phyloP scores from a whole-genome alignment of 495 filamentous ascomycete genomes.

The Tuber borchii region DNA sequence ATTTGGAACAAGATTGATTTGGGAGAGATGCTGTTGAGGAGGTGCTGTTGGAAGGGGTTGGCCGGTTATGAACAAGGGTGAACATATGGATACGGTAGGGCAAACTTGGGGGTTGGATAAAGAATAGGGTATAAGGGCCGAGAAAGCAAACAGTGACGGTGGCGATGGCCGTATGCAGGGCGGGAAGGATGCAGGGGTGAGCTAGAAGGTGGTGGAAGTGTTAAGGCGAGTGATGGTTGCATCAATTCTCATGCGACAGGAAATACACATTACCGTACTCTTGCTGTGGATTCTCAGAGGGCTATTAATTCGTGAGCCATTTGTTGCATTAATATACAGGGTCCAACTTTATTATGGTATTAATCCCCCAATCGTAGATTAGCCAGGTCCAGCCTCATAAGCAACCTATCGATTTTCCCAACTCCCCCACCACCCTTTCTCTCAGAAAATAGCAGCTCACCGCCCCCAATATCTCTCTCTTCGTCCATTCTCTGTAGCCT shows the following conservation, averaged over 20 bases:
- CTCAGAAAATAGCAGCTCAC: constrained; percentile 29
- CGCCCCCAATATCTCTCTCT: constrained; percentile 44
- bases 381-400: constrained; percentile 78
- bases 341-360: not conserved
- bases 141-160: not conserved
- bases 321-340: not conserved
- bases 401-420: constrained; percentile 67
- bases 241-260: not conserved
- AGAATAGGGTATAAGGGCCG: not conserved
- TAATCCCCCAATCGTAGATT: constrained; percentile 43
- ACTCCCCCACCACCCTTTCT: constrained; percentile 50
- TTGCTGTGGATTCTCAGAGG: constrained; percentile 39
- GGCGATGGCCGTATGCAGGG: not conserved
- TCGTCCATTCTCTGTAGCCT: constrained; percentile 46
- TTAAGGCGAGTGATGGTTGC: not conserved
- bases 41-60: not conserved
- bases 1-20: not conserved
- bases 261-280: constrained; percentile 45
- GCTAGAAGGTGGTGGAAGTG: not conserved
- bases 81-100: not conserved
- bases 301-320: not conserved
- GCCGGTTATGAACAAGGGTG: not conserved
- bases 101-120: not conserved
- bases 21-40: not conserved
- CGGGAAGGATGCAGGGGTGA: not conserved